Conservation (phyloP, 2,329 filamentous ascomycete species). For the Cladophialophora psammophila region DNA sequence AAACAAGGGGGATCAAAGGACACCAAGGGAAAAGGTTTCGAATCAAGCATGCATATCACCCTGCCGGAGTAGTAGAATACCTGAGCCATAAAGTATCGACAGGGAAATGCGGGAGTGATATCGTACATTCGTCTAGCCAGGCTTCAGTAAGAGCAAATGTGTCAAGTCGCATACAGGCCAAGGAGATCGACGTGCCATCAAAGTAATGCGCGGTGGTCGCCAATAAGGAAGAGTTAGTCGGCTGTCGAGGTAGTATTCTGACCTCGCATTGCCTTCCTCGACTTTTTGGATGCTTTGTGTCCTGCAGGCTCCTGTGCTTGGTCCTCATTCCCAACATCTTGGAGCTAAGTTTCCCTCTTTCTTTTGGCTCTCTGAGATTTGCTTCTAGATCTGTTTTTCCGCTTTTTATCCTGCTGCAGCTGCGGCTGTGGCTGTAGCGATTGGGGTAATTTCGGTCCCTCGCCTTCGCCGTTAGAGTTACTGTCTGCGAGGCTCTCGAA, state of each 20-base stretch:
- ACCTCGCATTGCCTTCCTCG: not conserved
- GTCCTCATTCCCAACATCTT: not conserved
- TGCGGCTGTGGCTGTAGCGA: not conserved
- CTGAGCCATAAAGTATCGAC: not conserved
- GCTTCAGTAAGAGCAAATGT: not conserved
- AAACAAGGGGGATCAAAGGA: not conserved
- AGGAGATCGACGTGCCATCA: not conserved
- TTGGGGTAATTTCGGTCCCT: not conserved
- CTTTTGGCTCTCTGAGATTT: slow-evolving; percentile 20
- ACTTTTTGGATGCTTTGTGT: not conserved
- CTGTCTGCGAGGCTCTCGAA: not conserved
- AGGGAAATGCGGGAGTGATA: not conserved
- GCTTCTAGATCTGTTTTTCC: slow-evolving; percentile 21
- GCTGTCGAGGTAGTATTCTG: not conserved
- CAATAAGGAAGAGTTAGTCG: not conserved
- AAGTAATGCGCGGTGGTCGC: not conserved
- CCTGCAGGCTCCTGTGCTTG: not conserved
- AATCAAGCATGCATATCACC: not conserved
- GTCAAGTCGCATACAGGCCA: not conserved
- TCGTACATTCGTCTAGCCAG: not conserved
- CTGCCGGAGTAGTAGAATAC: not conserved
- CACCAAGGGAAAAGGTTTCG: not conserved
- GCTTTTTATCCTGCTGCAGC: slow-evolving; percentile 20
- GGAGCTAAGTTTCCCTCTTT: slow-evolving; percentile 13
- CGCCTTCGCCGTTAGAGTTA: not conserved